Evolutionary conservation across 345 rosid genomes (phyloP), one percentile per base, ranked within the genome.

Genomic region (Eutrema yunnanense): DNA sequence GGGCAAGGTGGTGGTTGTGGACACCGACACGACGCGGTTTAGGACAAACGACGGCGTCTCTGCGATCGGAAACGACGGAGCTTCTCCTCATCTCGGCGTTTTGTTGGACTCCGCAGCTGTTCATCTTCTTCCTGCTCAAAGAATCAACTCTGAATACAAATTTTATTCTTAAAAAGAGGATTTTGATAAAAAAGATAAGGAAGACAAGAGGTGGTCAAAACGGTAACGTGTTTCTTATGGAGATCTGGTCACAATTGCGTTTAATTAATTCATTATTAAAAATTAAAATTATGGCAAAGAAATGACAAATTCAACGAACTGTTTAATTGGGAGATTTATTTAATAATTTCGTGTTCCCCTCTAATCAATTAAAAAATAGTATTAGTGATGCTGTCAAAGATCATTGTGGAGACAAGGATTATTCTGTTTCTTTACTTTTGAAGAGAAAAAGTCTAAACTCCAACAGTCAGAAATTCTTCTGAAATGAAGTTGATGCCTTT

Each of bases 41-140:
- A 11, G 97, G 97, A 33, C 93, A 87, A 75, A 85, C 83, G 62
- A 89, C 84, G 50, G 85, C 27, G 76, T 84, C 83, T 54, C 82
- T 73, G 26, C 75, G 75, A 22, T 84, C 88, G 43, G 79, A 74
- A 3, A 73, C 54, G 36, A 13, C 29, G 51, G 81, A 68, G 75
- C 16, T 75, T 7, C 81, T 54, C 50, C 80, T 81, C 66, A 80
- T 80, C 80, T 84, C 96, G 2, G 79, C 69, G 70, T 40, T 84
- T 61, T 80, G 85, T 71, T 84, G 88, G 74, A 84, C 78, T 80
- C 72, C 85, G 74, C 83, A 87, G 84, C 84, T 87, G 52, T 86
- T 89, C 97, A 89, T 89, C 44, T 36, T 76, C 14, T 37, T 30
- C 60, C 6, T 40, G 10, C 65, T 69, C 2, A 19, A 51, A 19